A percentile compares a stretch with the other conserved stretches of the same genome.
These are phyloP conservation scores for Penicillium fimorum DNA, from an alignment of 495 filamentous ascomycete genomes.

Conservation along the genomic window DNA sequence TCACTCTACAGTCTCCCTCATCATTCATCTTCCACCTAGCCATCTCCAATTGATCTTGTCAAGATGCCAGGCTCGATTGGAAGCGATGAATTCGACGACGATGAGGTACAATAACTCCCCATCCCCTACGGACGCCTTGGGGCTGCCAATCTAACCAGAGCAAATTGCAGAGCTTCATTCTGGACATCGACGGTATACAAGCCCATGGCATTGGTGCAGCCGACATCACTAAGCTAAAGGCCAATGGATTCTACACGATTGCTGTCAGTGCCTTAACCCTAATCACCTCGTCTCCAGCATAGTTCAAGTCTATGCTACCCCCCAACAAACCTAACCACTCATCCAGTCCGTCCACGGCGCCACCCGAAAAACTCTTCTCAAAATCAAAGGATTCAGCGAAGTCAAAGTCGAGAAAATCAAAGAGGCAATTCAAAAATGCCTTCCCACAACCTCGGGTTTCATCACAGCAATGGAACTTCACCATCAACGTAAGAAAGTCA, in stretches of 20 bases:
- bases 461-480: slow-evolving; percentile 72
- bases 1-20: not conserved
- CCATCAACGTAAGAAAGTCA: slow-evolving; percentile 65
- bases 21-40: not conserved
- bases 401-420: slow-evolving; percentile 81
- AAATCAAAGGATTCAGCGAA: slow-evolving; percentile 80
- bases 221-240: slow-evolving; percentile 74
- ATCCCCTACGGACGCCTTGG: not conserved
- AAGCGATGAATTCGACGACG: slow-evolving; percentile 9
- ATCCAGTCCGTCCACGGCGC: slow-evolving; percentile 62
- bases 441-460: slow-evolving; percentile 66
- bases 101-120: not conserved
- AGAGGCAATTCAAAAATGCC: slow-evolving; percentile 69
- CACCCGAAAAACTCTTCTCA: slow-evolving; percentile 63
- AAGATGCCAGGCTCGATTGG: slow-evolving; percentile 6
- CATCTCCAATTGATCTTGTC: not conserved
- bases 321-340: not conserved
- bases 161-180: slow-evolving; percentile 52
- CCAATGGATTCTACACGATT: slow-evolving; percentile 68
- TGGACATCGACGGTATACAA: slow-evolving; percentile 75
- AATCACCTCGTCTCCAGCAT: not conserved
- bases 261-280: slow-evolving; percentile 46
- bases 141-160: not conserved
- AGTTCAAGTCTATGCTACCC: slow-evolving; percentile 5
- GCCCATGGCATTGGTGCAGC: slow-evolving; percentile 70